Percentiles rank a stretch among this genome's conserved stretches.
phyloP scores from a whole-genome alignment of 2,329 filamentous ascomycete species.

The Fusarium sp. region DNA sequence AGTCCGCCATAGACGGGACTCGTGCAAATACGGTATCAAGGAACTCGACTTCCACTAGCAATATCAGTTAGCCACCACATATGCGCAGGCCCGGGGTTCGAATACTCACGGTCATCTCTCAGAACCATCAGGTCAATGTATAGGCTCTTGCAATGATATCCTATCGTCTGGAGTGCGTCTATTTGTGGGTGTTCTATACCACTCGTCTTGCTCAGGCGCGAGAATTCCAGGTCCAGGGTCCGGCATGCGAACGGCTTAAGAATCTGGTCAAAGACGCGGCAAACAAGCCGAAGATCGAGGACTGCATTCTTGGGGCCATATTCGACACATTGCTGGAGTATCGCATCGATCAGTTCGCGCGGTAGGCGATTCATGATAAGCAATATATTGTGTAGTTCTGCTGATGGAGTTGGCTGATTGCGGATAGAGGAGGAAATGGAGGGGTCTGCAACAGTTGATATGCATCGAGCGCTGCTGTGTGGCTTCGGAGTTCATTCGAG shows the following conservation, averaged over 20 bases:
- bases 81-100: not conserved
- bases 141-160: constrained; percentile 58
- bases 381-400: not conserved
- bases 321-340: constrained; percentile 55
- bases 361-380: constrained; percentile 57
- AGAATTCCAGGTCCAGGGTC: constrained; percentile 61
- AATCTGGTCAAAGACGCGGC: constrained; percentile 57
- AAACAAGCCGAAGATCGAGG: constrained; percentile 58
- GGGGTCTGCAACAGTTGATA: constrained; percentile 15
- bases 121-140: constrained; percentile 63
- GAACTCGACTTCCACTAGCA: constrained; percentile 59
- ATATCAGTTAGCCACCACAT: constrained; percentile 19
- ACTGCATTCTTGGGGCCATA: constrained; percentile 55
- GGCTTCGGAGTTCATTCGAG: not conserved
- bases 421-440: constrained; percentile 1
- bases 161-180: constrained; percentile 56
- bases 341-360: constrained; percentile 57
- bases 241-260: constrained; percentile 57
- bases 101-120: constrained; percentile 58
- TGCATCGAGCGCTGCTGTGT: constrained; percentile 16
- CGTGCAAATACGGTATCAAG: constrained; percentile 56
- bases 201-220: constrained; percentile 54
- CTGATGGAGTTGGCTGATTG: not conserved
- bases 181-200: constrained; percentile 46
- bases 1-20: constrained; percentile 56